Percentiles rank a stretch among this genome's conserved stretches.
Conservation (phyloP, 768 basidiomycete species). For the Clavulina sp. region DNA sequence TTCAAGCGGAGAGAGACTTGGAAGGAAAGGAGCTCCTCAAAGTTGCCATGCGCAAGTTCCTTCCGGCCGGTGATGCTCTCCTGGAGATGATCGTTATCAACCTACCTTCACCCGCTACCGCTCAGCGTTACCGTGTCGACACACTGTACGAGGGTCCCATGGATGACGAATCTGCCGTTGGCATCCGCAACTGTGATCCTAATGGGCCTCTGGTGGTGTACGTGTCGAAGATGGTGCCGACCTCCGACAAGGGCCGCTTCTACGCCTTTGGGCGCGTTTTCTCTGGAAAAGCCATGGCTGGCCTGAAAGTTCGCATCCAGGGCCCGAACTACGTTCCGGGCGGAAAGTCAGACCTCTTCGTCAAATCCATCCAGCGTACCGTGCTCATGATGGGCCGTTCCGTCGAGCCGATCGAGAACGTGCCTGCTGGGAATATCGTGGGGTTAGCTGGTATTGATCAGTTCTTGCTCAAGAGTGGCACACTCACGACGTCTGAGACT, state of each 20-base stretch:
- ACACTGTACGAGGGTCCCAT: conserved; percentile 99
- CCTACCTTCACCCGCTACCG: conserved; percentile 91
- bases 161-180: conserved; percentile 99
- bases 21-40: conserved; percentile 95
- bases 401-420: conserved; percentile 97
- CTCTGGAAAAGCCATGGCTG: conserved; percentile 91
- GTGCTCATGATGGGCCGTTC: conserved; percentile 99
- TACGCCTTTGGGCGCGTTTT: conserved; percentile 99
- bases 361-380: conserved; percentile 97
- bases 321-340: conserved; percentile 98
- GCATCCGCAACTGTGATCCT: conserved; percentile 96
- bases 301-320: conserved; percentile 98
- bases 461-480: conserved; percentile 98
- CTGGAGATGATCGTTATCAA: conserved; percentile 99
- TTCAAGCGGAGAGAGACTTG: conserved; percentile 73
- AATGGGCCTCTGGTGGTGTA: conserved; percentile 92
- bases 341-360: conserved; percentile 94
- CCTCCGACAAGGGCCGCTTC: conserved; percentile 99
- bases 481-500: conserved; percentile 91
- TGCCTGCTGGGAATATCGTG: conserved; percentile 95
- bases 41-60: conserved; percentile 97
- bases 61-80: conserved; percentile 95
- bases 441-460: conserved; percentile 99
- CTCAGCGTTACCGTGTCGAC: conserved; percentile 97
- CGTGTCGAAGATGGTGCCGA: conserved; percentile 99